Base-by-base conservation (phyloP, 1,284 basidiomycete genomes). In the Tilletia indica region DNA sequence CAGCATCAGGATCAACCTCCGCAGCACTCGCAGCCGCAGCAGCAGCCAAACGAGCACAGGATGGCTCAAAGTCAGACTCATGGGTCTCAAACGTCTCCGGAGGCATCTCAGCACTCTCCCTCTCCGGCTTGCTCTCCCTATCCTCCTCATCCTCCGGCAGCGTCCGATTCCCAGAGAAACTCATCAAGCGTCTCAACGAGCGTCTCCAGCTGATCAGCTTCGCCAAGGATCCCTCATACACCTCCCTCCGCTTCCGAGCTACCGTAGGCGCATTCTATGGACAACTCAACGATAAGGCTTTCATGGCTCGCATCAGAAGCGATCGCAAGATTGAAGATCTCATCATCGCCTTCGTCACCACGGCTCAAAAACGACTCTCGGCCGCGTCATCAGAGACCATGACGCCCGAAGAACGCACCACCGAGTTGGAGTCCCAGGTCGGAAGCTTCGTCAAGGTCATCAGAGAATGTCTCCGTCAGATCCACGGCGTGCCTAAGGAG, bases 271-370 rank as follows among this genome's bases (percentile, higher is more conserved):
- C 78, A 54, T 83, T 82, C 38, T 82, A 81, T 70, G 80, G 82
- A 68, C 80, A 79, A 11, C 79, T 79, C 72, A 78, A 78, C 66
- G 82, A 82, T 38, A 73, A 74, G 8, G 70, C 71, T 0, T 80
- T 81, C 48, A 76, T 78, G 48, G 78, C 78, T 54, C 80, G 78
- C 80, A 91, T 98, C 89, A 93, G 94, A 84, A 94, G 97, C 85
- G 95, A 94, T 80, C 89, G 97, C 66, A 97, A 96, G 86, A 92
- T 98, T 69, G 97, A 99, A 85, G 94, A 97, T 77, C 90, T 99
- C 72, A 96, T 99, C 74, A 88, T 99, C 68, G 91, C 92, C 87
- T 98, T 97, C 81, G 94, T 95, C 16, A 93, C 94, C 2, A 90
- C 93, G 61, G 92, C 82, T 0, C 81, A 83, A 61, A 96, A 97